phyloP scores from a whole-genome alignment of 805 yeast genomes.

The Cyberlindnera mississippiensis region DNA sequence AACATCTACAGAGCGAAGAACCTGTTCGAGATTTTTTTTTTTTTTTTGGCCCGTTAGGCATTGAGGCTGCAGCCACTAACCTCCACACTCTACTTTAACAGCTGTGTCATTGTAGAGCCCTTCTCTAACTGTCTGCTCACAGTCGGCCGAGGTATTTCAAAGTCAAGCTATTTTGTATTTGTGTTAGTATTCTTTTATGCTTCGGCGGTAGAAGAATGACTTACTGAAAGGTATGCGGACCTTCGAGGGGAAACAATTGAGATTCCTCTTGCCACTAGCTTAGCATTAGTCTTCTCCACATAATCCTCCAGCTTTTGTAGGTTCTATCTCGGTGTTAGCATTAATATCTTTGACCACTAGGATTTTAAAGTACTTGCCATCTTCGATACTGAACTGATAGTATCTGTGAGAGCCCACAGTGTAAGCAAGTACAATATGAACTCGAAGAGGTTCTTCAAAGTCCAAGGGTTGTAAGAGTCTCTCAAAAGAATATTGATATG shows the following conservation, averaged over 20 bases:
- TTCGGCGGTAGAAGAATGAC: conserved; percentile 15
- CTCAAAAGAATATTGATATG: conserved; percentile 40
- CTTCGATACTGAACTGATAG: conserved; percentile 30
- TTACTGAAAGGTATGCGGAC: conserved; percentile 48
- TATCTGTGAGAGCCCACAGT: conserved; percentile 37
- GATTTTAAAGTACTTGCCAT: conserved; percentile 7
- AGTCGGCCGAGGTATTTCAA: conserved; percentile 45
- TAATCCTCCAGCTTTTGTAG: conserved; percentile 42
- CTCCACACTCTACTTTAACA: too few relatives aligned
- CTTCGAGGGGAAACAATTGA: conserved; percentile 46
- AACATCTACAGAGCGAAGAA: neutral
- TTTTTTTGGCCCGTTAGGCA: neutral
- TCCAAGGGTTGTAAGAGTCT: conserved; percentile 38
- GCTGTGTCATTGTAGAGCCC: too few relatives aligned
- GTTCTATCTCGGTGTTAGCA: conserved; percentile 24
- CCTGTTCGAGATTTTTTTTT: neutral
- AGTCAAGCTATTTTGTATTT: conserved; percentile 32
- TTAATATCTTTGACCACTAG: neutral
- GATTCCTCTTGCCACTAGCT: conserved; percentile 28
- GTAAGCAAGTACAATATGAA: conserved; percentile 35
- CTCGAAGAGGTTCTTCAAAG: conserved; percentile 39
- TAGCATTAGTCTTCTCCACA: conserved; percentile 31
- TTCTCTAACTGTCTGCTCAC: too few relatives aligned
- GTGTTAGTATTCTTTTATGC: conserved; percentile 17
- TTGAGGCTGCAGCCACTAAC: too few relatives aligned